These are phyloP conservation scores for Penicillium maclennaniae DNA, from an alignment of 495 filamentous ascomycete species.

Conservation along the genomic window DNA sequence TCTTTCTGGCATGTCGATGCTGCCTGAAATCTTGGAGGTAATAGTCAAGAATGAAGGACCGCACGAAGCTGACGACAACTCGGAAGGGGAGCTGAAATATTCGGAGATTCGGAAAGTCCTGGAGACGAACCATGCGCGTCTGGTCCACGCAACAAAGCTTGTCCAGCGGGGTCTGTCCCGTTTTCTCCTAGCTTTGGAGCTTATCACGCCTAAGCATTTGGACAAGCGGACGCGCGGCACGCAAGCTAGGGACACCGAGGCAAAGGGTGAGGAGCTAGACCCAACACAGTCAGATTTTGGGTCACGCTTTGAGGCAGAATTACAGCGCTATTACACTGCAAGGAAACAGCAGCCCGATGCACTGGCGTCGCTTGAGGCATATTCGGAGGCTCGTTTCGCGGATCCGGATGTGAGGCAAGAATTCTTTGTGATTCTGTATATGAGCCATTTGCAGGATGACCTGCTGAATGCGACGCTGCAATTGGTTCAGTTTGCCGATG, in stretches of 20 bases:
- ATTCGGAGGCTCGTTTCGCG: constrained; percentile 17
- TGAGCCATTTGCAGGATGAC: constrained; percentile 34
- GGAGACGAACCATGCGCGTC: constrained; percentile 59
- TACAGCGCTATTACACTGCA: constrained; percentile 15
- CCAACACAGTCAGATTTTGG: constrained; percentile 18
- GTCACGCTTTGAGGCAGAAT: constrained; percentile 14
- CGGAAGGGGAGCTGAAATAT: constrained; percentile 29
- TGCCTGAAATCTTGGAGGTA: constrained; percentile 67
- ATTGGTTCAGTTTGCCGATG: constrained; percentile 61
- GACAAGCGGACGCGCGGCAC: constrained; percentile 9
- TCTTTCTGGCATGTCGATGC: constrained; percentile 61
- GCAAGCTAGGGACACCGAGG: constrained; percentile 23
- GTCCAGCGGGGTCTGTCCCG: constrained; percentile 23
- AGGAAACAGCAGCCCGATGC: constrained; percentile 23
- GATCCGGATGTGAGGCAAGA: constrained; percentile 29
- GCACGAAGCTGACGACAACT: constrained; percentile 18
- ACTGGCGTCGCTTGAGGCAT: constrained; percentile 30
- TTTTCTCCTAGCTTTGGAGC: constrained; percentile 26
- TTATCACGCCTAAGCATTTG: constrained; percentile 24
- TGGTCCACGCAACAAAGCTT: constrained; percentile 50
- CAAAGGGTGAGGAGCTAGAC: constrained; percentile 19
- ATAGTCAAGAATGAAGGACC: constrained; percentile 33
- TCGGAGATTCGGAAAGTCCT: constrained; percentile 39
- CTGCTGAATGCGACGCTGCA: constrained; percentile 34
- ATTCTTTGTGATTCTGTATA: constrained; percentile 35